Base-by-base conservation (phyloP, 306 rosid genomes). In the Prinsepia uniflora region DNA sequence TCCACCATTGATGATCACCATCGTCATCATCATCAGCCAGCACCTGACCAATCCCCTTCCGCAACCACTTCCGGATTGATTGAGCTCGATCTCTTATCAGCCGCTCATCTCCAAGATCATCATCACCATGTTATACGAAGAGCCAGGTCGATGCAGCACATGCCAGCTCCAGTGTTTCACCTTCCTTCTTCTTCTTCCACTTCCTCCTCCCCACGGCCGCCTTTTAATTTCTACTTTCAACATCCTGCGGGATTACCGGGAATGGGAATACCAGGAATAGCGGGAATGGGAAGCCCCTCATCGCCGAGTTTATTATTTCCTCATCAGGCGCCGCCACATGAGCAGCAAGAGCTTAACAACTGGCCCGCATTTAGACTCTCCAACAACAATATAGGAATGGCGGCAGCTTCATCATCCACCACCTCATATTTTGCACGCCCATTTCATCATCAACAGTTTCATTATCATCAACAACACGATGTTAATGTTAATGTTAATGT, bases 51-150 rank as follows among this genome's bases (percentile, higher is more conserved):
- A 30, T 30, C 46, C 15, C 45, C 20, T 61, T 52, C 63, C 13
- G 60, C 36, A 30, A 30, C 36, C 36, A 30, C 75, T 61, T 43
- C 63, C 19, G 63, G 77, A 3, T 74, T 83, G 39, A 77, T 84
- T 53, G 98, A 90, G 88, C 86, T 94, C 1, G 92, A 94, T 39
- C 82, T 94, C 42, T 74, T 90, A 58, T 85, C 91, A 55, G 44
- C 64, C 4, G 64, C 19, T 18, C 64, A 30, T 14, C 18, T 30
- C 8, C 61, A 55, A 6, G 43, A 9, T 59, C 43, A 15, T 34
- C 15, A 30, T 59, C 64, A 17, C 12, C 64, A 59, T 56, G 36
- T 14, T 6, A 50, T 34, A 34, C 64, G 44, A 39, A 45, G 8
- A 39, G 36, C n/a, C 20, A 34, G 45, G 65, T 36, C 65, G 6